These are phyloP conservation scores for Cotoneaster glaucophyllus DNA, from an alignment of 306 rosid genomes.

Conservation along the genomic window DNA sequence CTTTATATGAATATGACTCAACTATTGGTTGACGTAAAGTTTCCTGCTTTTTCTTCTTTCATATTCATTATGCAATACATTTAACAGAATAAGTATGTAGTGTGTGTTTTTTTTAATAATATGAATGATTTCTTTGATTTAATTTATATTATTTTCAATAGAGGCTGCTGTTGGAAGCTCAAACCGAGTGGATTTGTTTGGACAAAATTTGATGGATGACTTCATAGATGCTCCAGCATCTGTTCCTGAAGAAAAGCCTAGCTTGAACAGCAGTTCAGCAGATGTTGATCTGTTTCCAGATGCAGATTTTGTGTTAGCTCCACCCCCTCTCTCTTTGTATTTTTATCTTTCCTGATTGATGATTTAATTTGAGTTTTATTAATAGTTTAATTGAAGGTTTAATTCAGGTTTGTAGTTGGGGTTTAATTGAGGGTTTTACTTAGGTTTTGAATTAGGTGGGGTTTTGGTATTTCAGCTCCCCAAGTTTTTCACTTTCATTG, in stretches of 20 bases:
- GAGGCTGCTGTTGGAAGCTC: constrained; percentile 65
- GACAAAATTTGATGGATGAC: constrained; percentile 73
- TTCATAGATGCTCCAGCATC: constrained; percentile 81
- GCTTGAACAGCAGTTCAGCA: constrained; percentile 29
- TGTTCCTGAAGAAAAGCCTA: constrained; percentile 50
- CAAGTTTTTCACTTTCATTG: no score
- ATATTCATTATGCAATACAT: neutral
- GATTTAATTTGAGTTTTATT: no score
- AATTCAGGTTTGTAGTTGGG: no score
- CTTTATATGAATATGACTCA: neutral
- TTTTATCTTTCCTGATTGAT: no score
- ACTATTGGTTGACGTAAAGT: neutral
- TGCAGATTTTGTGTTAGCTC: constrained; percentile 73
- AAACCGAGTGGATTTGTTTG: constrained; percentile 75
- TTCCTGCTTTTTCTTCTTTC: neutral
- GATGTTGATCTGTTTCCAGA: constrained; percentile 96
- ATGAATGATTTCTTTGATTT: neutral
- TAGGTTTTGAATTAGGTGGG: no score
- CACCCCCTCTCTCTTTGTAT: no score
- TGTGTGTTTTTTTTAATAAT: neutral
- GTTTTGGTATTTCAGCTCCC: no score
- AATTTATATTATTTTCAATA: constrained; percentile 33
- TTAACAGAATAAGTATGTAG: neutral
- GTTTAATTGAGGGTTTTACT: no score
- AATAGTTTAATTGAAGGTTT: no score